Base-by-base conservation (phyloP, 2,329 filamentous ascomycete species). In the Xylariaceae sp. region DNA sequence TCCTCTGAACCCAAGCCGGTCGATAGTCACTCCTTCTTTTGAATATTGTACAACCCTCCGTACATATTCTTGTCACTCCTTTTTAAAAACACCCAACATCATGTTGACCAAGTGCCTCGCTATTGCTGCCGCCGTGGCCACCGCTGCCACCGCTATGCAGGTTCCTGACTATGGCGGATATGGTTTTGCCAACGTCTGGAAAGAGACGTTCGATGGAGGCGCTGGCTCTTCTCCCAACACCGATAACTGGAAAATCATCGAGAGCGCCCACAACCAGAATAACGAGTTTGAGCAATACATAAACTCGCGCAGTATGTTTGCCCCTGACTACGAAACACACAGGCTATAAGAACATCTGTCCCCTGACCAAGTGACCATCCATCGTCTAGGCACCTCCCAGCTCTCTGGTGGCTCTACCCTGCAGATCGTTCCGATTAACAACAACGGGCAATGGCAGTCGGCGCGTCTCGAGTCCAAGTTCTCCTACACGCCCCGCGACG, bases 331-430 rank as follows among this genome's bases (percentile, higher is more conserved):
- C n/a, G n/a, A n/a, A n/a, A n/a, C n/a, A n/a, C n/a, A n/a, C n/a
- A n/a, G 24, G 13, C 5, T 21, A 9, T 9, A 14, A 17, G 11
- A 16, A 7, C 33, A n/a, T 7, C 15, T n/a, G 12, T 5, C 11
- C n/a, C 8, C 4, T n/a, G n/a, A n/a, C n/a, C n/a, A n/a, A n/a
- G n/a, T n/a, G n/a, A n/a, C n/a, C n/a, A n/a, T n/a, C n/a, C n/a
- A n/a, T n/a, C n/a, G n/a, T n/a, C n/a, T 16, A 47, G 44, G 54
- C 41, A 73, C 75, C 56, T 58, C 72, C 13, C 72, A 76, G 52
- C 62, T 71, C 32, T 70, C 67, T 6, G 71, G 71, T 9, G 71
- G 68, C 28, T 47, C 59, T n/a, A 74, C 71, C 0, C 56, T 76
- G 9, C 71, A 75, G 54, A 60, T 76, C 37, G 64, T 74, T 0